Evolutionary conservation across 805 yeast genomes (phyloP), one percentile per base, ranked within the genome.

Genomic region (Spathaspora boniae): DNA sequence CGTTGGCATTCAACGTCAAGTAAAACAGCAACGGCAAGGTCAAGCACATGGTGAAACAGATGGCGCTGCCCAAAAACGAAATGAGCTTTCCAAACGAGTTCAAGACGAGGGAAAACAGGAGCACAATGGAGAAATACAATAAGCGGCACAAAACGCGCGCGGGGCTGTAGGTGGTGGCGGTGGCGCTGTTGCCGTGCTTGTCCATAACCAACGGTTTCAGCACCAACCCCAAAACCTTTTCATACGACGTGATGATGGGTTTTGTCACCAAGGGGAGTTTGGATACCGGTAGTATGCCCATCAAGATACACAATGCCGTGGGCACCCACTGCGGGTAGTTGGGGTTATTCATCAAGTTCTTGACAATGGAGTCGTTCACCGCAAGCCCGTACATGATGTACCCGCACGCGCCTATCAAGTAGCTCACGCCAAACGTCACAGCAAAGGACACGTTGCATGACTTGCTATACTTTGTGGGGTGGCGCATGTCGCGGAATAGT

Each of bases 361-460:
- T 83, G 2, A 95, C 85, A 39, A 89, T 71, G 41, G 86, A 88
- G 50, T 86, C 91, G 31, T 73, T 54, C 19, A 85, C 79, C 5
- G 54, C 53, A 6, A 60, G 58, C 24, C 96, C 96, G 65, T 82
- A 87, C 96, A 88, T 88, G 28, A 86, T 62, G 48, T 76, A 78
- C 1, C 93, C 93, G 24, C 79, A 51, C 2, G 75, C 48, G 0
- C 83, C 86, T 75, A 83, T 77, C 11, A 72, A 43, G 31, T 66
- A 60, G 57, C 84, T 89, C 21, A 82, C 70, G 9, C 66, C 29
- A 42, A 76, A 73, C 0, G 89, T 80, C 40, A 75, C 66, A 2
- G 67, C 43, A 51, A 81, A 84, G 0, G 86, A 76, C 11, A 74
- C 54, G 25, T 71, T 66, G 34, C 81, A 65, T 39, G 81, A 70